Evolutionary conservation across 2,329 filamentous ascomycete species (phyloP).

Genomic region (Monosporascus sp.): DNA sequence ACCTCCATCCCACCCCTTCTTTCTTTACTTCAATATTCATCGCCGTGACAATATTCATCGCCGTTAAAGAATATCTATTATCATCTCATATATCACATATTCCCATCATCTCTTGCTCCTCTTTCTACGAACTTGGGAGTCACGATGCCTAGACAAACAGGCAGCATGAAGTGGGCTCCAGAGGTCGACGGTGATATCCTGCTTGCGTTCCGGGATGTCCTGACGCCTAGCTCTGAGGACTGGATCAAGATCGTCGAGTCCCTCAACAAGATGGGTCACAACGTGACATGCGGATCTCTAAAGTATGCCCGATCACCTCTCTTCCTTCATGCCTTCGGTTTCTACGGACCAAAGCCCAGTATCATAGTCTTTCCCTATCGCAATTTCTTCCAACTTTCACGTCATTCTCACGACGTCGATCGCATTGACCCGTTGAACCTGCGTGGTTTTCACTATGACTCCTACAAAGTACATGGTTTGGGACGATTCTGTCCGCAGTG

Average conservation of each 20-base stretch:
- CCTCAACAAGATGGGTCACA: conserved; percentile 7
- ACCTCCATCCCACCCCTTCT: neutral
- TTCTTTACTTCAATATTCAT: neutral
- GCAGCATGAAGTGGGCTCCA: conserved; percentile 4
- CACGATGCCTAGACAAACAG: conserved; percentile 1
- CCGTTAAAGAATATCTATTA: no score
- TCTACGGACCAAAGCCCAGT: no score
- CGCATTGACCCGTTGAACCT: neutral
- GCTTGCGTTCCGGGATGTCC: neutral
- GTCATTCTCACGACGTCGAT: no score
- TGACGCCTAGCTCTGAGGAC: neutral
- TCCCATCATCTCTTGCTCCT: no score
- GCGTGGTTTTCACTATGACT: neutral
- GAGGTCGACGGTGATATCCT: conserved; percentile 10
- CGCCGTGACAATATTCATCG: neutral
- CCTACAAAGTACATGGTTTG: conserved; percentile 24
- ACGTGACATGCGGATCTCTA: conserved; percentile 7
- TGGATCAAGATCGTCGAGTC: conserved; percentile 2
- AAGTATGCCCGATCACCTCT: conserved; percentile 4
- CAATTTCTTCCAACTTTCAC: conserved; percentile 1
- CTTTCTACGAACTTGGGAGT: neutral
- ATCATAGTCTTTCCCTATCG: neutral
- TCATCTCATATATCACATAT: no score
- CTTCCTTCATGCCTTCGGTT: neutral
- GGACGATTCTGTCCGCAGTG: conserved; percentile 36